Evolutionary conservation across 306 rosid species (phyloP).

Genomic region (Citrullus amarus): DNA sequence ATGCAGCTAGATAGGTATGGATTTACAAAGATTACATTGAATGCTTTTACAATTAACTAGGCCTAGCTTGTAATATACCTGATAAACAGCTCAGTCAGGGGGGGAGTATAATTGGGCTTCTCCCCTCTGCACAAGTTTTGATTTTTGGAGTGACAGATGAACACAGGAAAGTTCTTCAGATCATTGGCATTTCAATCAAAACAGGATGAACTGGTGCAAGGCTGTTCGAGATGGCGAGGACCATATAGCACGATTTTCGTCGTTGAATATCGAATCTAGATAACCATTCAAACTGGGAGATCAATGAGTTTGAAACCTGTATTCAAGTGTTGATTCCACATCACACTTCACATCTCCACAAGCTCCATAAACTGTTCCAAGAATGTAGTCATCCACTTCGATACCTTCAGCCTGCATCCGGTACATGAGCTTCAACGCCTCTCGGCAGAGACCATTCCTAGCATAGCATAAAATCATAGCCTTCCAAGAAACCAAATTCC

Average conservation of each 20-base stretch:
- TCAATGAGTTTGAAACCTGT: slow-evolving; percentile 28
- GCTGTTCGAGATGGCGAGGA: not conserved
- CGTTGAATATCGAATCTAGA: not conserved
- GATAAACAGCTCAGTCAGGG: not conserved
- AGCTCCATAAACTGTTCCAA: slow-evolving; percentile 39
- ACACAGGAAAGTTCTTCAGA: no score
- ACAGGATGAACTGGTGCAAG: not conserved
- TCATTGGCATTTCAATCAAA: not conserved
- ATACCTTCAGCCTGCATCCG: slow-evolving; percentile 76
- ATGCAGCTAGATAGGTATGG: not conserved
- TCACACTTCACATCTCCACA: slow-evolving; percentile 48
- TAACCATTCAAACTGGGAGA: not conserved
- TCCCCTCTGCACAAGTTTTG: not conserved
- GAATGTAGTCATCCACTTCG: slow-evolving; percentile 62
- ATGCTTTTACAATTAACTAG: not conserved
- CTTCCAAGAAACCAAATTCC: slow-evolving; percentile 81
- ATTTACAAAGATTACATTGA: not conserved
- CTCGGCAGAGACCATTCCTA: slow-evolving; percentile 61
- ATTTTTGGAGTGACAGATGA: not conserved
- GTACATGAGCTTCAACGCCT: slow-evolving; percentile 74
- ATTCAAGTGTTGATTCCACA: slow-evolving; percentile 23
- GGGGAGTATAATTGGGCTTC: not conserved
- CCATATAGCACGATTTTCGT: not conserved
- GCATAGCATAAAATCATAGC: slow-evolving; percentile 81
- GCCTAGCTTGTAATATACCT: not conserved